Evolutionary conservation across 495 filamentous ascomycete species (phyloP), one percentile per base, ranked within the genome.

Genomic region (Parmelia sp.): DNA sequence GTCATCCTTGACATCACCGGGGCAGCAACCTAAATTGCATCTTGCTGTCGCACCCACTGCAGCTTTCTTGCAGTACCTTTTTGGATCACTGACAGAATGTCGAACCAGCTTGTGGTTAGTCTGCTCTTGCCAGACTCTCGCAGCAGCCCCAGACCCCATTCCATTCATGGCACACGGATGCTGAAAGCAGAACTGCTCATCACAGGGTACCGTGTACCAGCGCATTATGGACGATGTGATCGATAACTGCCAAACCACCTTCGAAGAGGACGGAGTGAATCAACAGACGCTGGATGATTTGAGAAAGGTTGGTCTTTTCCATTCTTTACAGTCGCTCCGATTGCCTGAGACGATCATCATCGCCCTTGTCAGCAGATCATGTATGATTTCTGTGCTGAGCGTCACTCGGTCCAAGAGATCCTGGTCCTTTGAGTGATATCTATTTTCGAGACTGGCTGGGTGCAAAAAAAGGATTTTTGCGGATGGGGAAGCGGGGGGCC

Each of bases 191-290:
- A 19, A 31, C 10, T 49, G n/a, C 57, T 61, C 58, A 65, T 64
- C 56, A 74, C 71, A 90, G 88, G 94, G 95, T 71, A 71, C 74
- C 65, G 86, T 97, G 66, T 99, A 96, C 79, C 80, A 87, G 73
- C 82, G 86, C 74, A 89, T 97, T 80, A 97, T 99, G 76, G 80
- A 90, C 64, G 92, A 94, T 74, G 92, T 97, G 65, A 87, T 96
- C 73, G 85, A 89, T 65, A 83, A 84, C 61, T 96, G 92, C 71
- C 84, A 90, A 74, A 87, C 93, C 71, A 92, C 96, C 74, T 97
- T 99, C 76, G 95, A 99, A 75, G 94, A 97, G 74, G 89, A 87
- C 70, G 95, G 95, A 67, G 89, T 97, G 65, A 90, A 94, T 64
- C 88, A 90, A 72, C 78, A 84, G 68, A 90, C 90, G 56, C 80